A percentile compares a stretch with the other conserved stretches of the same genome.
These are phyloP conservation scores for Streptanthus diversifolius DNA, from an alignment of 345 rosid species.

Conservation along the genomic window DNA sequence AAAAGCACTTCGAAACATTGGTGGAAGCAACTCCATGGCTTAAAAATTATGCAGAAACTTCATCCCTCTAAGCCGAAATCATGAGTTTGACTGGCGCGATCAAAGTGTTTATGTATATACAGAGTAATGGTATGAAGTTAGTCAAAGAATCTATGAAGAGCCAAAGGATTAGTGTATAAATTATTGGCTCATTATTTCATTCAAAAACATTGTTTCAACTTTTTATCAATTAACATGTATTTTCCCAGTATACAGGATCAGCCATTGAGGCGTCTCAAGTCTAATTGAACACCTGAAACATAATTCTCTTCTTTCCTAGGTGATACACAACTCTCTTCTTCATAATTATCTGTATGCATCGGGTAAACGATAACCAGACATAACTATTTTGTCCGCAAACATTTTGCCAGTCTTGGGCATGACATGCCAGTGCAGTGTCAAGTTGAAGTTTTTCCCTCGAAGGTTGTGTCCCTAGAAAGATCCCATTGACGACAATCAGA, in stretches of 20 bases:
- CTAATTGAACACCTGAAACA: slow-evolving; percentile 3
- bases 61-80: slow-evolving; percentile 10
- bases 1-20: not conserved
- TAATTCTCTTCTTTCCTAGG: slow-evolving; percentile 3
- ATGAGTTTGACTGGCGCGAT: too few relatives aligned
- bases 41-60: not conserved
- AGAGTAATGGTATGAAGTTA: slow-evolving; percentile 21
- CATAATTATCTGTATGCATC: slow-evolving; percentile 59
- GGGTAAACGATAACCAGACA: slow-evolving; percentile 78
- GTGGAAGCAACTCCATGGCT: slow-evolving; percentile 5
- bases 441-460: slow-evolving; percentile 75
- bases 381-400: slow-evolving; percentile 75
- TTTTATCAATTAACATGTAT: not conserved
- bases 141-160: slow-evolving; percentile 36
- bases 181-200: slow-evolving; percentile 36
- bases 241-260: not conserved
- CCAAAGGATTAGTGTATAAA: slow-evolving; percentile 26
- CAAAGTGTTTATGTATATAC: not conserved
- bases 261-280: not conserved
- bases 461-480: slow-evolving; percentile 72
- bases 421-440: slow-evolving; percentile 94
- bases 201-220: slow-evolving; percentile 27
- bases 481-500: slow-evolving; percentile 7
- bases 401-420: slow-evolving; percentile 99
- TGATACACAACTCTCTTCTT: not conserved